Conservation (phyloP, 2,329 filamentous ascomycete genomes). For the Talaromyces atroroseus region DNA sequence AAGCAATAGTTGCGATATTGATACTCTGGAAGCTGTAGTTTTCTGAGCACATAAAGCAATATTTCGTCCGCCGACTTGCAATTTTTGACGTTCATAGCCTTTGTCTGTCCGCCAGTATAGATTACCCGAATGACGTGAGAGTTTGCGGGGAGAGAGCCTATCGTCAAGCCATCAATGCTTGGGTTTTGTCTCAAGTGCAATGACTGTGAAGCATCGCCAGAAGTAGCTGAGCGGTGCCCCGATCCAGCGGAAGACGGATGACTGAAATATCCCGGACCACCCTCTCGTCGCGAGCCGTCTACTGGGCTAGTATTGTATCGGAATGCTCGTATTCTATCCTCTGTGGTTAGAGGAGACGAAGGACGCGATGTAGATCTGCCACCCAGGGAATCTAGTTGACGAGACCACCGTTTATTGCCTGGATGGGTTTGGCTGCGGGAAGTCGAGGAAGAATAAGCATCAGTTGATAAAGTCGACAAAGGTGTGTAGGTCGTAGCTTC, state of each 20-base stretch:
- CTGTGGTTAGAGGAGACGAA: conserved; percentile 63
- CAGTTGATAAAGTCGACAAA: conserved; percentile 60
- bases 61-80: conserved; percentile 91
- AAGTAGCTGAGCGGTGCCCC: conserved; percentile 54
- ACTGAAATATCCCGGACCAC: conserved; percentile 49
- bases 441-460: conserved; percentile 55
- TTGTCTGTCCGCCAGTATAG: conserved; percentile 83
- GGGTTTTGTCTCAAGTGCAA: conserved; percentile 72
- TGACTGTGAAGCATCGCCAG: conserved; percentile 58
- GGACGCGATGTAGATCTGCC: conserved; percentile 53
- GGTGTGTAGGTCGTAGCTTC: conserved; percentile 60
- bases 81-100: conserved; percentile 86
- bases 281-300: conserved; percentile 48
- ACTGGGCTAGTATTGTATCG: conserved; percentile 46
- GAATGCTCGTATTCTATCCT: conserved; percentile 49
- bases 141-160: conserved; percentile 76
- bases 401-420: conserved; percentile 59
- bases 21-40: conserved; percentile 81
- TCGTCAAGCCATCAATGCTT: conserved; percentile 79
- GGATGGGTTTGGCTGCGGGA: conserved; percentile 48
- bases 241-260: conserved; percentile 50
- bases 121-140: conserved; percentile 91
- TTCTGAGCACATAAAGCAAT: conserved; percentile 80
- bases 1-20: conserved; percentile 96
- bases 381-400: conserved; percentile 33